Conservation (phyloP, 305 asterid species). For the Ilex paraguariensis region DNA sequence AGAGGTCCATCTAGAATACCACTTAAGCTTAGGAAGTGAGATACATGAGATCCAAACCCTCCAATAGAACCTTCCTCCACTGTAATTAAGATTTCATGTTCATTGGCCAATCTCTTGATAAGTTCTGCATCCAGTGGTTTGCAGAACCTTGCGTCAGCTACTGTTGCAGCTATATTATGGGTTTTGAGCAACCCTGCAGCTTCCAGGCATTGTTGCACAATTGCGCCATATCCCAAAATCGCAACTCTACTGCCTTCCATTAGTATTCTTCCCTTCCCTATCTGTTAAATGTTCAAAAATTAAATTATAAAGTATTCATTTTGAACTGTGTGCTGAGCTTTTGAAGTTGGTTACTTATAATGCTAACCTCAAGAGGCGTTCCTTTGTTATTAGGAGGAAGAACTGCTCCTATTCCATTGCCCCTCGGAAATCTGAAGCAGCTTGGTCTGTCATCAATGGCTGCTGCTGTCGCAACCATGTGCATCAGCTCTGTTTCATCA, state of each 20-base stretch:
- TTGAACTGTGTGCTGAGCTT: neutral
- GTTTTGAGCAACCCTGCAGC: slow-evolving; percentile 49
- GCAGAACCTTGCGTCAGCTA: slow-evolving; percentile 68
- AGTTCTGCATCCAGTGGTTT: slow-evolving; percentile 65
- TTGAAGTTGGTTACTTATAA: neutral
- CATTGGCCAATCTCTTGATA: slow-evolving; percentile 52
- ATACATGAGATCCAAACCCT: slow-evolving; percentile 74
- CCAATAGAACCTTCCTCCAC: slow-evolving; percentile 79
- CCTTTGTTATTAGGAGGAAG: slow-evolving; percentile 63
- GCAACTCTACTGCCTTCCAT: slow-evolving; percentile 67
- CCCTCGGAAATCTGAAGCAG: slow-evolving; percentile 76
- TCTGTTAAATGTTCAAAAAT: slow-evolving; percentile 23
- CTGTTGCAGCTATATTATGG: slow-evolving; percentile 34
- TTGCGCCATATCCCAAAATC: slow-evolving; percentile 61
- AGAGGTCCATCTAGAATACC: slow-evolving; percentile 66
- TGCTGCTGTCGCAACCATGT: slow-evolving; percentile 79
- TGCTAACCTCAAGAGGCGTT: slow-evolving; percentile 56
- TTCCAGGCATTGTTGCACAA: slow-evolving; percentile 55
- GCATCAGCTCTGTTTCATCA: slow-evolving; percentile 81
- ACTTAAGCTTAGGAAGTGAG: slow-evolving; percentile 58
- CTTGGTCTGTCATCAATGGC: slow-evolving; percentile 68
- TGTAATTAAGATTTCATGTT: slow-evolving; percentile 66
- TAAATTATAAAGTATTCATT: neutral
- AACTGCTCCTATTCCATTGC: slow-evolving; percentile 59
- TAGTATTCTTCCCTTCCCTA: slow-evolving; percentile 65